Percentiles rank a stretch among this genome's conserved stretches.
These are phyloP conservation scores for Heliamphora pulchella DNA, from an alignment of 179 eudicot species.

Conservation along the genomic window DNA sequence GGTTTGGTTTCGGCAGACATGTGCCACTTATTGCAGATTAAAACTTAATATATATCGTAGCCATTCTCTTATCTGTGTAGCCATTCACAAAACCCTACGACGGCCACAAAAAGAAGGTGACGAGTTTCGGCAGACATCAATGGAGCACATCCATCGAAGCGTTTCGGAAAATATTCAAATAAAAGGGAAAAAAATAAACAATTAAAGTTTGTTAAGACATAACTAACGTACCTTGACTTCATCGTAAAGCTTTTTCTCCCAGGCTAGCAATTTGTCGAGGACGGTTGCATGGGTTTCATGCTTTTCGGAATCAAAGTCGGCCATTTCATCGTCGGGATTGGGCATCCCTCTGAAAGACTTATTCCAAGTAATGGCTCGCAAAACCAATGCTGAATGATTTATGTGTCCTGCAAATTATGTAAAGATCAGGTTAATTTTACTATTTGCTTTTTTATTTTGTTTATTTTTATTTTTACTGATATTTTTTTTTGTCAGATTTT, in stretches of 20 bases:
- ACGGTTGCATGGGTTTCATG: conserved; percentile 89
- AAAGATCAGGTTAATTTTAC: conserved; percentile 1
- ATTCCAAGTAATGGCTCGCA: conserved; percentile 95
- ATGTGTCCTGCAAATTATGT: conserved; percentile 54
- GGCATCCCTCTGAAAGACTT: conserved; percentile 68
- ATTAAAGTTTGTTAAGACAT: background rate
- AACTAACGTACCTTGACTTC: conserved; percentile 69
- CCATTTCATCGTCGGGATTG: conserved; percentile 43
- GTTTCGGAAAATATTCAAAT: too few species aligned
- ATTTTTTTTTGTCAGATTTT: too few species aligned
- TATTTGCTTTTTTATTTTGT: too few species aligned
- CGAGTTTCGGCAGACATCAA: too few species aligned
- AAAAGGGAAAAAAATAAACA: background rate
- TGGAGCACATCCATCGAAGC: too few species aligned
- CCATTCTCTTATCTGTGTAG: too few species aligned
- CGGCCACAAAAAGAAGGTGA: too few species aligned
- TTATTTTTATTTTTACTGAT: too few species aligned
- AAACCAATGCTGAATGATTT: conserved; percentile 79
- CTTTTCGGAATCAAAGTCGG: conserved; percentile 74
- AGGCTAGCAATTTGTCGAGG: conserved; percentile 82
- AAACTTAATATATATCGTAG: too few species aligned
- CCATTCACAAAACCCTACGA: too few species aligned
- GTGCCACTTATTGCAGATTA: too few species aligned
- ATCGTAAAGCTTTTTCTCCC: conserved; percentile 92
- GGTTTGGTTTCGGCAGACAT: too few species aligned